Evolutionary conservation across 176 grass and related monocot species (phyloP), one percentile per base, ranked within the genome.

Genomic region (Canna indica): DNA sequence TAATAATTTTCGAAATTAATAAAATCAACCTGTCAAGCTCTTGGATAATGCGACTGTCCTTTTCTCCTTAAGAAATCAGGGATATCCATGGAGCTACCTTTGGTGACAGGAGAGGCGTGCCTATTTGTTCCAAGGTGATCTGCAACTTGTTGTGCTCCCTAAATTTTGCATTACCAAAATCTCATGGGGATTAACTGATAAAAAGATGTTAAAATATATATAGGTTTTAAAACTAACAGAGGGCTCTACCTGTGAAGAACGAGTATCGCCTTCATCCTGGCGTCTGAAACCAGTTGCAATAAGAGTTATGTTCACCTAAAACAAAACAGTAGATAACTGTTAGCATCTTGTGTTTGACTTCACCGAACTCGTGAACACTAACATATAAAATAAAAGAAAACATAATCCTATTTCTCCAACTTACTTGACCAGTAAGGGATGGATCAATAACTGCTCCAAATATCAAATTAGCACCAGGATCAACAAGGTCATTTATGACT

Each of bases 401-500:
- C 31, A 47, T 59, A 32, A n/a, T 79, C 63, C 13, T 36, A 65
- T 27, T 27, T 38, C 2, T 27, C 32, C 13, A 45, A 73, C 91
- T 84, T 86, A 96, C 91, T 76, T 96, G 91, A 41, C 88, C 88
- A 81, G n/a, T 88, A 47, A 96, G 74, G 68, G 85, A 96, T 0
- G 80, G 91, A 25, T 96, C 88, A 50, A 96, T 91, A 57, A 91
- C 88, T 76, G 91, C 86, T 68, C 88, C 91, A 74, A 88, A 96
- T 86, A 96, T 96, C 63, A 91, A 77, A 82, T 91, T 96, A 60
- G 91, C 88, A 88, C 85, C 86, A 59, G 85, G 91, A 78, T 96
- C 91, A 61, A 96, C 91, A 62, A 96, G 88, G 79, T 91, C 85
- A 22, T 96, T 91, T 45, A 91, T 96, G 77, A 91, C 82, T 73